Percentiles rank a stretch among this genome's conserved stretches.
Conservation (phyloP, 805 yeast species). For the Ogataea methanolica region DNA sequence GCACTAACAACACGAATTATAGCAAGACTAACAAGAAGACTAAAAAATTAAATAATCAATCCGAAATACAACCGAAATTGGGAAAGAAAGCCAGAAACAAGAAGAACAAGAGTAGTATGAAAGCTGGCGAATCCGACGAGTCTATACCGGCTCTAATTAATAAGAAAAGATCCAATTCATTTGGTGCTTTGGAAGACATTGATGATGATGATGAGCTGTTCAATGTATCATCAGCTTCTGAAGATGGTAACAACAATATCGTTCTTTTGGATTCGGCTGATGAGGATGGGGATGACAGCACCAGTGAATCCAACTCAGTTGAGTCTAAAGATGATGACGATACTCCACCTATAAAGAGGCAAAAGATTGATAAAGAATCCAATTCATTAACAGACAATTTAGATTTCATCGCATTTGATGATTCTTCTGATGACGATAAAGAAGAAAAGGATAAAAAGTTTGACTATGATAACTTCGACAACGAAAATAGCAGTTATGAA, state of each 20-base stretch:
- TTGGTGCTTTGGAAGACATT: conserved; percentile 5
- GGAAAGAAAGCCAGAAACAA: conserved; percentile 5
- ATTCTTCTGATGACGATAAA: conserved; percentile 31
- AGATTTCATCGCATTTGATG: conserved; percentile 54
- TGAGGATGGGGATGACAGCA: not conserved
- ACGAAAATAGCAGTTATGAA: conserved; percentile 11
- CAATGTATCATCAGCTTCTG: conserved; percentile 7
- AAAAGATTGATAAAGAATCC: conserved; percentile 4
- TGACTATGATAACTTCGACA: conserved; percentile 31
- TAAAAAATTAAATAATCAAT: not conserved
- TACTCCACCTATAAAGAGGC: conserved; percentile 6
- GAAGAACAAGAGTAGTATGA: not conserved
- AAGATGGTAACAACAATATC: conserved; percentile 9
- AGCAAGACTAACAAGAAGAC: conserved; percentile 1
- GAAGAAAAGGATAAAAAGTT: conserved; percentile 27
- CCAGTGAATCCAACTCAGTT: not conserved
- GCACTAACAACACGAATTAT: not conserved
- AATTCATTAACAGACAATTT: conserved; percentile 41
- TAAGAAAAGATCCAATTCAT: conserved; percentile 6
- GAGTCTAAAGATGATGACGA: conserved; percentile 4
- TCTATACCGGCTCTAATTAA: not conserved
- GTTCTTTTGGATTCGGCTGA: conserved; percentile 5
- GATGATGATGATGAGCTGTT: conserved; percentile 6
- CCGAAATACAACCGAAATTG: not conserved
- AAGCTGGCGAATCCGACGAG: not conserved